Conservation (phyloP, 2,329 filamentous ascomycete species). For the Cladosporium sp. region DNA sequence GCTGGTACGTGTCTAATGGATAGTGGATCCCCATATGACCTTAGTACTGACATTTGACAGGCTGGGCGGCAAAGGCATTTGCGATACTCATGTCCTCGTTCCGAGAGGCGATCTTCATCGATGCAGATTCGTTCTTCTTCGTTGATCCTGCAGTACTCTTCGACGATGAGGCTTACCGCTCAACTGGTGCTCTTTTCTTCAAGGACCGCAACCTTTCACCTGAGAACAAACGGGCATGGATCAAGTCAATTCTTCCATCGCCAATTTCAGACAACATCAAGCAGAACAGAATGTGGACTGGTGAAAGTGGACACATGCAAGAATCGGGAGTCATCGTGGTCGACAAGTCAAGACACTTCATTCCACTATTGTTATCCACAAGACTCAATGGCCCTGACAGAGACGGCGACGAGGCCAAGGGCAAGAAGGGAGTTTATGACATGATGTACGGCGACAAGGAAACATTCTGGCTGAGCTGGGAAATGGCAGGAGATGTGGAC, state of each 20-base stretch:
- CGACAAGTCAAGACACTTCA: slow-evolving; percentile 45
- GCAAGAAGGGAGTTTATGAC: slow-evolving; percentile 42
- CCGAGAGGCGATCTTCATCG: slow-evolving; percentile 46
- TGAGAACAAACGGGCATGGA: slow-evolving; percentile 34
- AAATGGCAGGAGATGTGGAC: slow-evolving; percentile 40
- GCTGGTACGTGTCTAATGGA: slow-evolving; percentile 16
- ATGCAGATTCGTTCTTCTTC: slow-evolving; percentile 44
- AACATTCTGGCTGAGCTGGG: slow-evolving; percentile 49
- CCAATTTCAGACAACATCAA: slow-evolving; percentile 40
- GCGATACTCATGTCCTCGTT: slow-evolving; percentile 46
- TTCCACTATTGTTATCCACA: slow-evolving; percentile 39
- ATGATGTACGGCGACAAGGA: slow-evolving; percentile 49
- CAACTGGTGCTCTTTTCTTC: slow-evolving; percentile 46
- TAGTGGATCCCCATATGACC: too few relatives aligned
- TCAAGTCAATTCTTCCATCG: slow-evolving; percentile 42
- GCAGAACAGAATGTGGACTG: slow-evolving; percentile 35
- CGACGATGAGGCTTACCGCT: slow-evolving; percentile 38
- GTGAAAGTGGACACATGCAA: slow-evolving; percentile 38
- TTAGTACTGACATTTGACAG: slow-evolving; percentile 14
- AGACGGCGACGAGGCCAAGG: slow-evolving; percentile 36
- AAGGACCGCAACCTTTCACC: slow-evolving; percentile 42
- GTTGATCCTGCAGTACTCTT: slow-evolving; percentile 41
- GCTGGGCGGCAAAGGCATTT: slow-evolving; percentile 47
- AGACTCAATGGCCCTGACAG: slow-evolving; percentile 43
- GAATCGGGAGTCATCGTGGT: slow-evolving; percentile 46